Percentiles rank a stretch among this genome's conserved stretches.
phyloP scores from a whole-genome alignment of 768 basidiomycete species.

The Rossbeevera mucosa region DNA sequence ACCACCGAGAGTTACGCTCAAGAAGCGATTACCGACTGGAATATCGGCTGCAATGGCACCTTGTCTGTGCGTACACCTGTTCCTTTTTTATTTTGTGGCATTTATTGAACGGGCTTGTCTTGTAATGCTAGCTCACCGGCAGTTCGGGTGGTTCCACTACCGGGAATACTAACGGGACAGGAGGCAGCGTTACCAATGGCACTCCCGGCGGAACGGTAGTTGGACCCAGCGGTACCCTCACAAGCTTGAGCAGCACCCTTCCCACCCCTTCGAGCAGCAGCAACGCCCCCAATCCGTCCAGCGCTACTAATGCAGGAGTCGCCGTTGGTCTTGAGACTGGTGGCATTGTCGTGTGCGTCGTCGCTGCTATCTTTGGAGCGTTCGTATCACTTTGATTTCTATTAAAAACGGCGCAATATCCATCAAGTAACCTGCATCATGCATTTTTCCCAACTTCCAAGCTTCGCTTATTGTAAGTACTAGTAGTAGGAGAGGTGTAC shows the following conservation, averaged over 20 bases:
- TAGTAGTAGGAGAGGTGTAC: too few species aligned
- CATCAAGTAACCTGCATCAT: too few species aligned
- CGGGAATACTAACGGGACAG: neutral
- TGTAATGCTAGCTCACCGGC: slow-evolving; percentile 8
- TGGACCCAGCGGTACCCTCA: neutral
- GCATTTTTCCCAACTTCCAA: neutral
- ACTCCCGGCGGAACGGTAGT: neutral
- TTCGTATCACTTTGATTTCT: slow-evolving; percentile 7
- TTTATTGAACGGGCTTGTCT: neutral
- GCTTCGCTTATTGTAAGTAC: neutral
- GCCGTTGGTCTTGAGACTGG: slow-evolving; percentile 5
- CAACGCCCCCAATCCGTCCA: neutral
- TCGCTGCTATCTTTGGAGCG: slow-evolving; percentile 10
- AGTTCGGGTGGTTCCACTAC: neutral
- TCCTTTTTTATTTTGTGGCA: neutral
- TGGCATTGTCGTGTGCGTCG: neutral
- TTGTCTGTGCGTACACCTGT: slow-evolving; percentile 15
- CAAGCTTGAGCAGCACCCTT: too few species aligned
- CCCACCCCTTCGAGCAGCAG: neutral
- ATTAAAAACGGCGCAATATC: neutral
- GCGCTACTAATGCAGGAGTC: neutral
- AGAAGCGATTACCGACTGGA: slow-evolving; percentile 10
- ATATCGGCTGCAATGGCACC: slow-evolving; percentile 12
- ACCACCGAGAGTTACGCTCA: slow-evolving; percentile 4
- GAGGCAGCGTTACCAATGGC: neutral